A percentile compares a stretch with the other conserved stretches of the same genome.
These are phyloP conservation scores for Chytriomyces hyalinus DNA, from an alignment of 192 early-diverging fungal species.

Conservation along the genomic window DNA sequence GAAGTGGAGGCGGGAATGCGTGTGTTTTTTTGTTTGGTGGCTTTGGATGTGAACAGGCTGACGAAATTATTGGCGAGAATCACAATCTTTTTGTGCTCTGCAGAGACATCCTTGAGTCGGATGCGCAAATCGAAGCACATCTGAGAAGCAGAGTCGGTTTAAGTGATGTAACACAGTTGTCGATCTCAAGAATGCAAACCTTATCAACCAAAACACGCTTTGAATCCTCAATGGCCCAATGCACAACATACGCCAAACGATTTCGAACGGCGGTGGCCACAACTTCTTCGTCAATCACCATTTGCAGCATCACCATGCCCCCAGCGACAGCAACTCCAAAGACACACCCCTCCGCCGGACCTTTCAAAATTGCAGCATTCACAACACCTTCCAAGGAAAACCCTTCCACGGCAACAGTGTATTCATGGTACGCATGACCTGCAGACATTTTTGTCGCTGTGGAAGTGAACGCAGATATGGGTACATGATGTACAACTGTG, in stretches of 20 bases:
- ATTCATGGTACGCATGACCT: not conserved
- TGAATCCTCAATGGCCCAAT: slow-evolving; percentile 22
- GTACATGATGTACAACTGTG: slow-evolving; percentile 19
- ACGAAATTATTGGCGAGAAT: slow-evolving; percentile 31
- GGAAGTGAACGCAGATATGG: not conserved
- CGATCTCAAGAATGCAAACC: slow-evolving; percentile 7
- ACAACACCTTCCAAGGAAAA: slow-evolving; percentile 16
- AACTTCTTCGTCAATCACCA: slow-evolving; percentile 9
- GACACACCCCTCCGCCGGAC: not conserved
- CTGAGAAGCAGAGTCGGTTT: not conserved
- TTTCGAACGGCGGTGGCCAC: slow-evolving; percentile 7
- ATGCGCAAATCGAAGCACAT: slow-evolving; percentile 22
- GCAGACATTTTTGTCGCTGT: not conserved
- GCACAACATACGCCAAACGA: slow-evolving; percentile 17
- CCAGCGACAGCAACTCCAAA: slow-evolving; percentile 18
- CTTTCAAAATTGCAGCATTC: slow-evolving; percentile 1
- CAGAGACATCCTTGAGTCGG: slow-evolving; percentile 24
- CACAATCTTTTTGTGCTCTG: slow-evolving; percentile 26
- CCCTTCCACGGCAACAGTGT: slow-evolving; percentile 12
- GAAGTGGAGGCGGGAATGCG: slow-evolving; percentile 8
- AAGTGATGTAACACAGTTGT: not conserved
- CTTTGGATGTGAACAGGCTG: slow-evolving; percentile 15
- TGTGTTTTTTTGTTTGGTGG: not conserved
- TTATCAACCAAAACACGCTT: slow-evolving; percentile 20
- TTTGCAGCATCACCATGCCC: slow-evolving; percentile 10